A percentile compares a stretch with the other conserved stretches of the same genome.
Evolutionary conservation across 2,329 filamentous ascomycete species (phyloP).

Genomic region (Amauroascus verrucosus): DNA sequence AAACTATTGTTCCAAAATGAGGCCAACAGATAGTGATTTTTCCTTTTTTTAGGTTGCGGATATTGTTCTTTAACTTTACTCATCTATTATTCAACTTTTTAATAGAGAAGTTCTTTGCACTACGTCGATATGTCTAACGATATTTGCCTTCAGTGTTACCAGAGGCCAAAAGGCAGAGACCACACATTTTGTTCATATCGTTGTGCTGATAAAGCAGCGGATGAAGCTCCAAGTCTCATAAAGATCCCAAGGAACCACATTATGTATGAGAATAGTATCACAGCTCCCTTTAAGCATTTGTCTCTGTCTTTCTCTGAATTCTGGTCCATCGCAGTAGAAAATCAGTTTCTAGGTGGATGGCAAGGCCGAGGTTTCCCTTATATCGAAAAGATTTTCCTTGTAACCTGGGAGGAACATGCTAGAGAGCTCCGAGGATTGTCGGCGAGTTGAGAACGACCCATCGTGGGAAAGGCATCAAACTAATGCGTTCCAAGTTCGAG

Average conservation of each 20-base stretch:
- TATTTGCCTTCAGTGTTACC: slow-evolving; percentile 4
- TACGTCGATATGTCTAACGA: slow-evolving; percentile 2
- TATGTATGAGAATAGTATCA: slow-evolving; percentile 3
- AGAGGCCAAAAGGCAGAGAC: neutral
- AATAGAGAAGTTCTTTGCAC: no score
- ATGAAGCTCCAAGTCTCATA: slow-evolving; percentile 2
- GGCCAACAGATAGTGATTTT: no score
- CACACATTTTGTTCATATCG: slow-evolving; percentile 1
- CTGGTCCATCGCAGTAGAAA: neutral
- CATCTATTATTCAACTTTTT: no score
- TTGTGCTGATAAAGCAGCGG: neutral
- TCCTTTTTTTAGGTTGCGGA: no score
- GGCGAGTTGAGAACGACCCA: neutral
- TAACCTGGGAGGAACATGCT: neutral
- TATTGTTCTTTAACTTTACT: no score
- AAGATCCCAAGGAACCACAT: neutral
- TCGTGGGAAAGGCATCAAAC: neutral
- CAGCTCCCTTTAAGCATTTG: neutral
- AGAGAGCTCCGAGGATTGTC: slow-evolving; percentile 4
- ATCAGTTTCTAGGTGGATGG: neutral
- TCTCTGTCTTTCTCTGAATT: neutral
- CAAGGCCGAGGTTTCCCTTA: neutral
- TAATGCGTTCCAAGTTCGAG: neutral
- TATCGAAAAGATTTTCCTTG: slow-evolving; percentile 3
- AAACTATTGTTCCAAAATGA: no score